phyloP scores from a whole-genome alignment of 768 basidiomycete genomes.

The Panaeolus papilionaceus region DNA sequence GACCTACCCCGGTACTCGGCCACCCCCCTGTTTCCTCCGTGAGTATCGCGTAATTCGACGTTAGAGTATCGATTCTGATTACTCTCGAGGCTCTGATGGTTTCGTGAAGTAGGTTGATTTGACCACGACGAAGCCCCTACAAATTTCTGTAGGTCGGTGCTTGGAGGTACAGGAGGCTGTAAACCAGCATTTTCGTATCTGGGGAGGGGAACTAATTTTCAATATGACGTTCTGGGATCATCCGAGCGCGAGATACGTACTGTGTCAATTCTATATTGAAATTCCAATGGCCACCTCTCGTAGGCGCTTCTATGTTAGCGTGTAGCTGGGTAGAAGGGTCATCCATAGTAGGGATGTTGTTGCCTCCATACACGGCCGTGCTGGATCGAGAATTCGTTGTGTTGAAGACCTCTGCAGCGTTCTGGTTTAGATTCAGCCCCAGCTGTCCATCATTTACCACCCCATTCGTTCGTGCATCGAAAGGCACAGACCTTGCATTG shows the following conservation, averaged over 20 bases:
- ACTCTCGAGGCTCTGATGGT: background rate
- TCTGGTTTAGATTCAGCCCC: background rate
- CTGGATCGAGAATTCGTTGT: background rate
- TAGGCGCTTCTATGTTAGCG: background rate
- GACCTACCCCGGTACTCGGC: background rate
- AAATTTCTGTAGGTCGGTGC: background rate
- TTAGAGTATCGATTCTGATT: background rate
- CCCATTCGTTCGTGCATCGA: background rate
- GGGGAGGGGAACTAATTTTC: background rate
- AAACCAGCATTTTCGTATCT: constrained; percentile 2
- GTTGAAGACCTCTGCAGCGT: background rate
- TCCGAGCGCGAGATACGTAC: background rate
- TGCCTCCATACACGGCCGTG: background rate
- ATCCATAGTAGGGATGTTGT: background rate
- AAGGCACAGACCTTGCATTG: background rate
- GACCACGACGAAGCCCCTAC: background rate
- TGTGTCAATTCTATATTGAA: background rate
- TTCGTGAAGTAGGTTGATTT: background rate
- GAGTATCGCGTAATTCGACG: background rate
- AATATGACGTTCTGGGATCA: background rate
- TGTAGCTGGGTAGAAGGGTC: background rate
- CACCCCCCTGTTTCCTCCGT: no score
- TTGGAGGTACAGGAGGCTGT: background rate
- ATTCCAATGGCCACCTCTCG: background rate
- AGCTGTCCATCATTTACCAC: background rate